Conservation (phyloP, 129 eudicot species). For the Sambucus nigra region DNA sequence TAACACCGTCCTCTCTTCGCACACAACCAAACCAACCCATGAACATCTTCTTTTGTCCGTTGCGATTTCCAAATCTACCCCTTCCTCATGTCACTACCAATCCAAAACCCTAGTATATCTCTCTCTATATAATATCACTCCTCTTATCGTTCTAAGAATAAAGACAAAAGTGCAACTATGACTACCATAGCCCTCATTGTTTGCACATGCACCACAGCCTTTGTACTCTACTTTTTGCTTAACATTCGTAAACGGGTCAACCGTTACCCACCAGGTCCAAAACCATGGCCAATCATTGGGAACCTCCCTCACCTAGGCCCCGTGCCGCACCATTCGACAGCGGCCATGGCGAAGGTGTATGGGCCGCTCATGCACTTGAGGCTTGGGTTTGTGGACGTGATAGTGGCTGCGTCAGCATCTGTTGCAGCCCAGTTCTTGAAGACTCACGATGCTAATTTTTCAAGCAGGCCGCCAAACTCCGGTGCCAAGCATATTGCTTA, state of each 20-base stretch:
- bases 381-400: constrained; percentile 61
- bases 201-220: too few relatives aligned
- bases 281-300: constrained; percentile 87
- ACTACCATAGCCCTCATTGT: too few relatives aligned
- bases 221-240: constrained; percentile 9
- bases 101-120: too few relatives aligned
- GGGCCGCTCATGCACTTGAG: constrained; percentile 84
- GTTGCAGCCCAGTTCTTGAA: constrained; percentile 65
- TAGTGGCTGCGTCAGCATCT: constrained; percentile 65
- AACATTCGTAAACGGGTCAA: too few relatives aligned
- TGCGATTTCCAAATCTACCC: too few relatives aligned
- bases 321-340: constrained; percentile 68
- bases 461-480: constrained; percentile 75
- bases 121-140: too few relatives aligned
- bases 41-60: too few relatives aligned
- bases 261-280: constrained; percentile 63
- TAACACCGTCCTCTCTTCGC: too few relatives aligned
- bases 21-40: too few relatives aligned
- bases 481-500: constrained; percentile 87
- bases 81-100: too few relatives aligned
- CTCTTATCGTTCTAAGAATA: too few relatives aligned
- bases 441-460: constrained; percentile 61
- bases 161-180: too few relatives aligned
- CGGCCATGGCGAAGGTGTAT: constrained; percentile 48
- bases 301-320: constrained; percentile 76